Conservation (phyloP, 2,329 filamentous ascomycete genomes). For the Pseudogymnoascus sp. region DNA sequence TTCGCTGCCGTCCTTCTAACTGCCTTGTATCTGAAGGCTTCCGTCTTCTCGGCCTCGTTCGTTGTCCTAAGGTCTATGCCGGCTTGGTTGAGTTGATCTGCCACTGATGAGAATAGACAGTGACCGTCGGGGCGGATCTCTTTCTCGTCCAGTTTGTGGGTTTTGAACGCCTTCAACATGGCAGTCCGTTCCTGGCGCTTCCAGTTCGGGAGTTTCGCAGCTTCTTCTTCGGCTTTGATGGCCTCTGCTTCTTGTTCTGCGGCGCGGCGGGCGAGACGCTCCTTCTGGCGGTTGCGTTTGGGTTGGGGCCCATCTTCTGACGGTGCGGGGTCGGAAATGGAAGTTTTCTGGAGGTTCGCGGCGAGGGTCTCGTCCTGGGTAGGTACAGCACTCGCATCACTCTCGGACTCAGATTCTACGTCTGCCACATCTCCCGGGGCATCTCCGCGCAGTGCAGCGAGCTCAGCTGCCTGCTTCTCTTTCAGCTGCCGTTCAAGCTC, state of each 20-base stretch:
- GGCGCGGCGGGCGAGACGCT: slow-evolving; percentile 77
- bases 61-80: slow-evolving; percentile 37
- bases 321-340: slow-evolving; percentile 18
- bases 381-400: slow-evolving; percentile 11
- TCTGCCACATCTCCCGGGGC: not conserved
- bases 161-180: slow-evolving; percentile 61
- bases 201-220: slow-evolving; percentile 63
- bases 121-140: slow-evolving; percentile 87
- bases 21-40: slow-evolving; percentile 50
- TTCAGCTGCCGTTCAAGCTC: slow-evolving; percentile 58
- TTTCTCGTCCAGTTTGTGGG: slow-evolving; percentile 60
- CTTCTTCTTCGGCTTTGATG: slow-evolving; percentile 65
- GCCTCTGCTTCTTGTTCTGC: slow-evolving; percentile 71
- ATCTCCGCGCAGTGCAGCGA: slow-evolving; percentile 36
- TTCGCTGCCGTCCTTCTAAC: slow-evolving; percentile 66
- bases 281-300: slow-evolving; percentile 87
- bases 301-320: slow-evolving; percentile 16
- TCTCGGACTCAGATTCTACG: not conserved
- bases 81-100: slow-evolving; percentile 64
- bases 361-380: slow-evolving; percentile 14
- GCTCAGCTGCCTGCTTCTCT: slow-evolving; percentile 58
- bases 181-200: slow-evolving; percentile 60
- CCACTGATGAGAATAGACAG: slow-evolving; percentile 86
- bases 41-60: slow-evolving; percentile 23
- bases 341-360: slow-evolving; percentile 18